Evolutionary conservation across 116 monocot species (phyloP), one percentile per base, ranked within the genome.

Genomic region (Posidonia oceanica): DNA sequence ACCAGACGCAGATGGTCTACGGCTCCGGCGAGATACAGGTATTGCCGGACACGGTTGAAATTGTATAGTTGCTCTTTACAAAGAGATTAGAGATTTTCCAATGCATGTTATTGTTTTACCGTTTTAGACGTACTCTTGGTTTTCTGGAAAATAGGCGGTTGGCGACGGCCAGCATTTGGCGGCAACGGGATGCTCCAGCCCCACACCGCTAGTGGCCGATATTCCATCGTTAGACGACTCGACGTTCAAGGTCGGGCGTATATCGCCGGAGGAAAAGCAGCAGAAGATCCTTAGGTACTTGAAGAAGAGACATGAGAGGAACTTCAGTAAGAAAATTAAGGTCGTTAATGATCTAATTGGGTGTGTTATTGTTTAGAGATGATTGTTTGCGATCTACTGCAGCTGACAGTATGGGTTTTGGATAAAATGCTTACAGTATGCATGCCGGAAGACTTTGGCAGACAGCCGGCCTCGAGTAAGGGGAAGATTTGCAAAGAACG

Each of bases 271-370:
- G 71, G 82, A 95, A 40, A 95, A 84, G 76, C 86, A 81, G 70
- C 88, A 80, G 72, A 91, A 84, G 76, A 88, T 95, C 67, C 68
- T 84, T 18, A 84, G 84, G 63, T 95, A 88, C 74, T 69, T 86
- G 71, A 84, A 80, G 84, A 95, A 95, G 76, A 84, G 85, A 72
- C 81, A 78, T 12, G 79, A 83, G 67, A 84, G 91, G 65, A 91
- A 88, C 73, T 95, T 91, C 81, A 83, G 80, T 74, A 95, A 91
- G 71, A 95, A 84, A 71, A 95, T 95, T 63, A 95, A 95, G 95
- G 95, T 95, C 61, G 44, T n/a, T 3, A 18, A 29, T 29, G 29
- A 29, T 29, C 29, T 29, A 29, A 29, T 29, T 29, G 1, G 1
- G 29, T 29, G 29, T 29, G 29, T 29, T 29, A 29, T 29, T 29